These are phyloP conservation scores for Crithidia mellificae DNA, from an alignment of 208 protist species.

Conservation along the genomic window DNA sequence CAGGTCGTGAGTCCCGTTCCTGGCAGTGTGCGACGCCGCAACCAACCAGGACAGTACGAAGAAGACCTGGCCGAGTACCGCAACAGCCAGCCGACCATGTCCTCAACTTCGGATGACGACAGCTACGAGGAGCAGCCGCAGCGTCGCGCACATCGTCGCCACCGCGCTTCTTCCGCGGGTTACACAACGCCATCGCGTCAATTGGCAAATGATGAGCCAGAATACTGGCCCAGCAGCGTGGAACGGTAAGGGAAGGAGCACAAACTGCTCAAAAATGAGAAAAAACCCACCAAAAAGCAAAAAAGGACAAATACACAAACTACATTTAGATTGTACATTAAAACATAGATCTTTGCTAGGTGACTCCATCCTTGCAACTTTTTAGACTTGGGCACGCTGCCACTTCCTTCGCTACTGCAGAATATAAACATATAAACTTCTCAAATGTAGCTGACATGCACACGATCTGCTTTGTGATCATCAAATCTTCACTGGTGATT, in stretches of 20 bases:
- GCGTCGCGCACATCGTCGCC: background rate
- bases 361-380: background rate
- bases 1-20: background rate
- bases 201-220: background rate
- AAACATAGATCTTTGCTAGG: background rate
- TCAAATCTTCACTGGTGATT: too few species aligned
- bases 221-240: constrained; percentile 50
- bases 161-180: background rate
- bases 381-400: too few species aligned
- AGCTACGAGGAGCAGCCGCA: constrained; percentile 5
- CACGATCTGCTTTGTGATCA: too few species aligned
- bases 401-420: too few species aligned
- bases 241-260: too few species aligned
- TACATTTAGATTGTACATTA: constrained; percentile 1
- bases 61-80: constrained; percentile 20
- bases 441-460: too few species aligned
- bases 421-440: too few species aligned
- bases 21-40: background rate
- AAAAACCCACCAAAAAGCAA: too few species aligned
- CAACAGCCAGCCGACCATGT: background rate
- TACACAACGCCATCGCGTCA: constrained; percentile 14
- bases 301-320: too few species aligned
- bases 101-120: constrained; percentile 9
- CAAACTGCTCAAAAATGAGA: too few species aligned
- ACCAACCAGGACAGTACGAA: constrained; percentile 8